Conservation (phyloP, 176 grass and related monocot genomes). For the Oryza meyeriana region DNA sequence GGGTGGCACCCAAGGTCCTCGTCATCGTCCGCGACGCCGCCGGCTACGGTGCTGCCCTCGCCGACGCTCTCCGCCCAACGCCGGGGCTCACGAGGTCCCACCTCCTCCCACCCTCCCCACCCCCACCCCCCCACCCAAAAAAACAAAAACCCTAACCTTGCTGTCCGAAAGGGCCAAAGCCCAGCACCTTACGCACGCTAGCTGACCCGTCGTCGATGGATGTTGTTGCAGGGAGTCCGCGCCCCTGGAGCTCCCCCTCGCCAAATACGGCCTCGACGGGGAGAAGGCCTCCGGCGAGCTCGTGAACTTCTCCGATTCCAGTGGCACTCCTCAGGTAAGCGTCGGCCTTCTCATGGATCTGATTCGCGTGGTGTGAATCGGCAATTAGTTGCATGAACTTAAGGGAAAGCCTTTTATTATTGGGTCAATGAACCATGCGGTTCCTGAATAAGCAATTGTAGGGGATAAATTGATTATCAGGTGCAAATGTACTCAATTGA, state of each 20-base stretch:
- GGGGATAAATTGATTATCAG: neutral
- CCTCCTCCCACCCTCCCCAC: too few relatives aligned
- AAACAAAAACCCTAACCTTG: conserved; percentile 37
- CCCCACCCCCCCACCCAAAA: too few relatives aligned
- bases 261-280: conserved; percentile 46
- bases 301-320: conserved; percentile 56
- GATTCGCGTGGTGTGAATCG: neutral
- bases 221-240: conserved; percentile 50
- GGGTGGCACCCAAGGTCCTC: conserved; percentile 50
- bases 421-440: neutral
- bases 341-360: neutral
- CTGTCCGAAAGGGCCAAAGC: neutral
- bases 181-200: neutral
- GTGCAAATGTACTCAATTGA: neutral
- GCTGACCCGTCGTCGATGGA: neutral
- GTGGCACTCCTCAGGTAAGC: conserved; percentile 55
- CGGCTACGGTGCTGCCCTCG: conserved; percentile 57
- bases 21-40: conserved; percentile 56
- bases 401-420: neutral
- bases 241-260: conserved; percentile 53
- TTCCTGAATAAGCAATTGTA: neutral
- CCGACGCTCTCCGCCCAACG: conserved; percentile 40
- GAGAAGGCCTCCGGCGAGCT: conserved; percentile 56
- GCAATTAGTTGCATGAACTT: neutral
- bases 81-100: conserved; percentile 55